Conservation (phyloP, 305 asterid genomes). For the Fraxinus dipetala region DNA sequence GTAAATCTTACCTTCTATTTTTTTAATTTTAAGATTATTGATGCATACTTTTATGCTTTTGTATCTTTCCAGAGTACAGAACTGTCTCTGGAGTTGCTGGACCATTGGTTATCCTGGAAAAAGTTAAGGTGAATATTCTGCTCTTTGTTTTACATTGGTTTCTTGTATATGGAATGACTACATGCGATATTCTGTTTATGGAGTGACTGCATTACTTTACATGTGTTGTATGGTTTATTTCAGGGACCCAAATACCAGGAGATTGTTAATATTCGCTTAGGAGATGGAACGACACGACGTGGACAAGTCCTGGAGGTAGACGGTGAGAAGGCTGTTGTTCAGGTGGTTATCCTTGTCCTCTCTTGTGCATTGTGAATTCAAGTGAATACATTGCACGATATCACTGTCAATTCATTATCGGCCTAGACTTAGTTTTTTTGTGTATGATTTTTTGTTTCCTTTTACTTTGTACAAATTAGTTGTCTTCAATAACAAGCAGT, state of each 20-base stretch:
- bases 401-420: constrained; percentile 1
- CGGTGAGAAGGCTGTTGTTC: constrained; percentile 98
- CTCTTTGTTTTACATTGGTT: constrained; percentile 17
- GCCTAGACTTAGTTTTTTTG: background rate
- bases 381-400: constrained; percentile 11
- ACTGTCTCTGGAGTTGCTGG: constrained; percentile 61
- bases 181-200: background rate
- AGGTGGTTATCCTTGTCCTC: constrained; percentile 45
- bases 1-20: background rate
- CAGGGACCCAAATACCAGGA: constrained; percentile 99
- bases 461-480: background rate
- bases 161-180: background rate
- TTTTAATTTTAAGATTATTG: background rate
- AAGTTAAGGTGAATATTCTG: constrained; percentile 70
- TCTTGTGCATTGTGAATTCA: background rate
- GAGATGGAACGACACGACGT: constrained; percentile 95
- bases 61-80: constrained; percentile 71
- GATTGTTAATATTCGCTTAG: constrained; percentile 92
- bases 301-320: constrained; percentile 98
- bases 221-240: constrained; percentile 24
- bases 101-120: constrained; percentile 77
- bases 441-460: constrained; percentile 12
- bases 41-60: background rate
- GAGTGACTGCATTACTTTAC: constrained; percentile 5
- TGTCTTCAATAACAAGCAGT: background rate